Evolutionary conservation across 2,329 filamentous ascomycete genomes (phyloP).

Genomic region (Neurospora sp.): DNA sequence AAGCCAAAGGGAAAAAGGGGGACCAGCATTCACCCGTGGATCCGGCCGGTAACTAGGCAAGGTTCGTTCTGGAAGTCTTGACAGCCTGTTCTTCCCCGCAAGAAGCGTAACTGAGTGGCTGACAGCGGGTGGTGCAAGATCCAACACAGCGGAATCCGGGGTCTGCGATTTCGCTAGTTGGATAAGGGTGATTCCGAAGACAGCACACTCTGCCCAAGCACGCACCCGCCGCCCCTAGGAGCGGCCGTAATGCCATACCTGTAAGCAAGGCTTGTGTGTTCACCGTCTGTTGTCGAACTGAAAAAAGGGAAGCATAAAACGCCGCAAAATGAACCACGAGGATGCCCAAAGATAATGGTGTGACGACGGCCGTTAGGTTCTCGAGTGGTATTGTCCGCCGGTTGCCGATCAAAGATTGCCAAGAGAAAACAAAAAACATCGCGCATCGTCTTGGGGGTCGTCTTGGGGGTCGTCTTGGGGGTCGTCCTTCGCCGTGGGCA

Average conservation of each 20-base stretch:
- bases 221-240: background rate
- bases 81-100: background rate
- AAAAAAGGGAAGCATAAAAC: background rate
- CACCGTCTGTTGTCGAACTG: background rate
- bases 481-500: background rate
- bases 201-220: background rate
- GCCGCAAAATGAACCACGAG: background rate
- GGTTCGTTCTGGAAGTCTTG: background rate
- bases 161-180: slow-evolving; percentile 3
- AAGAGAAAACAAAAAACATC: background rate
- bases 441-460: background rate
- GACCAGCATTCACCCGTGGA: background rate
- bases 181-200: background rate
- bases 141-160: slow-evolving; percentile 5
- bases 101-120: background rate
- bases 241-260: background rate
- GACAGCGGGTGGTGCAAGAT: background rate
- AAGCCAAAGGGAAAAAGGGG: background rate
- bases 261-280: background rate
- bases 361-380: background rate
- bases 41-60: background rate
- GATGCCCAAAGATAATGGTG: background rate
- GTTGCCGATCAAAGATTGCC: background rate
- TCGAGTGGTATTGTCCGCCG: background rate
- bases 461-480: background rate